These are phyloP conservation scores for Naganishia vishniacii DNA, from an alignment of 768 basidiomycete genomes.

Conservation along the genomic window DNA sequence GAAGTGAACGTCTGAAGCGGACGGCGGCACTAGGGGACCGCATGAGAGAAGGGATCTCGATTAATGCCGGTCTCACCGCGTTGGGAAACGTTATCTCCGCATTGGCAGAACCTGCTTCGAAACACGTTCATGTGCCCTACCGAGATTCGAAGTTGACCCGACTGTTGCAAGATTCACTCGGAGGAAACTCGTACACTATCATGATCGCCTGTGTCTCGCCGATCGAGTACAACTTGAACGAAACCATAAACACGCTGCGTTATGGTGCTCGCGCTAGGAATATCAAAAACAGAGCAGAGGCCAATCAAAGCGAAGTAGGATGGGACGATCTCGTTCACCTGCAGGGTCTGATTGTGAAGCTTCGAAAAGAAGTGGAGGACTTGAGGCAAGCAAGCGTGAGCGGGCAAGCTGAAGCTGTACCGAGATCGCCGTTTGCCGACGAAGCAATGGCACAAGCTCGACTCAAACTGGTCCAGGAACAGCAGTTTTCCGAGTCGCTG, in stretches of 20 bases:
- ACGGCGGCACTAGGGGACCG: conserved; percentile 93
- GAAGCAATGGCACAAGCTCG: conserved; percentile 67
- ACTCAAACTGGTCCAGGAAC: conserved; percentile 64
- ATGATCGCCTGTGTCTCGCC: conserved; percentile 99
- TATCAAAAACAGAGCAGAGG: conserved; percentile 87
- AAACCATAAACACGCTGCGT: conserved; percentile 74
- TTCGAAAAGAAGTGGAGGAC: conserved; percentile 77
- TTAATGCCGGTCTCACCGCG: conserved; percentile 92
- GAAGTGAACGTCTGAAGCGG: conserved; percentile 91
- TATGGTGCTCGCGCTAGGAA: conserved; percentile 96
- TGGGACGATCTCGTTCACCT: conserved; percentile 99
- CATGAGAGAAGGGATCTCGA: conserved; percentile 97
- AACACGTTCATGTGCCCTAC: conserved; percentile 88
- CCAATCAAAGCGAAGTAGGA: conserved; percentile 92
- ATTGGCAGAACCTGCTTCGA: conserved; percentile 85
- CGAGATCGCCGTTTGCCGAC: conserved; percentile 12
- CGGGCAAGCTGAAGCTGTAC: conserved; percentile 19
- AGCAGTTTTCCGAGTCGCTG: conserved; percentile 29
- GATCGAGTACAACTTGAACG: conserved; percentile 87
- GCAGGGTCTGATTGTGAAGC: conserved; percentile 73
- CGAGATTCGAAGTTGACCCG: conserved; percentile 98
- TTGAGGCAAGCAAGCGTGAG: conserved; percentile 63
- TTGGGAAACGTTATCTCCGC: conserved; percentile 98
- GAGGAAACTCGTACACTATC: conserved; percentile 93
- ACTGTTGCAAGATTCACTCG: conserved; percentile 89